Conservation (phyloP, 768 basidiomycete species). For the Leccinum fibrillosum region DNA sequence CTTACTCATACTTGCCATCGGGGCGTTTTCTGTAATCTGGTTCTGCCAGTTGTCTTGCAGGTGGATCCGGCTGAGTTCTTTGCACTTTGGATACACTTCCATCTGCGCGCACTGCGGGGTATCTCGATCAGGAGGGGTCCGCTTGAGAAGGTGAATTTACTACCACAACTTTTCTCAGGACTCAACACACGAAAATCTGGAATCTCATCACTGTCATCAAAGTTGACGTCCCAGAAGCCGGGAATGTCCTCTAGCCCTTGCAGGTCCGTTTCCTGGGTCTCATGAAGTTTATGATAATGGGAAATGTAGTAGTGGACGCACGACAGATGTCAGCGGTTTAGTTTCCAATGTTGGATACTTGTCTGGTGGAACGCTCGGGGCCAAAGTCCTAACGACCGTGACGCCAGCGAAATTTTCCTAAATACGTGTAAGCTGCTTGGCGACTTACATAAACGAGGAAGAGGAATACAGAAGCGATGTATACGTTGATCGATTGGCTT, state of each 20-base stretch:
- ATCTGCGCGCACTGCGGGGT: background rate
- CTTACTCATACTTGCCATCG: conserved; percentile 66
- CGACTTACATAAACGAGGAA: conserved; percentile 3
- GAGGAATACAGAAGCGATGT: conserved; percentile 55
- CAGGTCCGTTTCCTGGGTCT: conserved; percentile 57
- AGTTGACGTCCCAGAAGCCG: conserved; percentile 59
- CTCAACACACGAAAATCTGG: conserved; percentile 29
- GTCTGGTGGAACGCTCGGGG: conserved; percentile 49
- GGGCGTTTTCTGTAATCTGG: conserved; percentile 40
- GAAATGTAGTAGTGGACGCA: conserved; percentile 27
- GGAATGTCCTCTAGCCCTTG: conserved; percentile 65
- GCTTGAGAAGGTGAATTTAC: conserved; percentile 11
- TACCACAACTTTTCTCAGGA: conserved; percentile 30
- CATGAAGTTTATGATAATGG: conserved; percentile 3
- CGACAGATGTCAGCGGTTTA: conserved; percentile 60
- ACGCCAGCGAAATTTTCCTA: conserved; percentile 79
- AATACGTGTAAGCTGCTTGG: conserved; percentile 7
- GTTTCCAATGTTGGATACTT: conserved; percentile 71
- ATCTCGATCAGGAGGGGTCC: background rate
- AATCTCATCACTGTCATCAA: conserved; percentile 28
- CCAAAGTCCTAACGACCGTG: conserved; percentile 48
- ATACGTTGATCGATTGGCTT: conserved; percentile 63
- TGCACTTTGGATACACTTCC: background rate
- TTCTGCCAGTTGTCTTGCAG: conserved; percentile 4
- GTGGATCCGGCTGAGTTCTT: conserved; percentile 1